phyloP scores from a whole-genome alignment of 331 rosid genomes.

The Erythrophleum ivorense region DNA sequence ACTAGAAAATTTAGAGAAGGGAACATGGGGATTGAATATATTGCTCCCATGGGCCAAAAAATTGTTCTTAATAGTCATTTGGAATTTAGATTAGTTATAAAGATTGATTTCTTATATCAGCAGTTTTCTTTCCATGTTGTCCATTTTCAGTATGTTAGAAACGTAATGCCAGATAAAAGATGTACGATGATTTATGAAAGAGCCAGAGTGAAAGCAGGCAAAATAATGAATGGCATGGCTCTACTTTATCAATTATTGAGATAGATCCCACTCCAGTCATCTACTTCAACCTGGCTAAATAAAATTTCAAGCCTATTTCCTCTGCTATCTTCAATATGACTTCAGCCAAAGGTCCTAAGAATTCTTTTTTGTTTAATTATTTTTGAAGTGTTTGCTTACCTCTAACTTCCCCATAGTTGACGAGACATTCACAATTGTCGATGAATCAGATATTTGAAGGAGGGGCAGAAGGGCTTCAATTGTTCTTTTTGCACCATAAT shows the following conservation, averaged over 20 bases:
- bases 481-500: not conserved
- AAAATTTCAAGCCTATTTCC: not conserved
- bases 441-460: not conserved
- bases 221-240: not conserved
- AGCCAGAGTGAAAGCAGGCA: not conserved
- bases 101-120: not conserved
- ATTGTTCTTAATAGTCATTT: not conserved
- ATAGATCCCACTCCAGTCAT: too few relatives aligned
- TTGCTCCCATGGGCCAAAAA: not conserved
- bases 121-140: not conserved
- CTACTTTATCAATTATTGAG: too few relatives aligned
- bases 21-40: not conserved
- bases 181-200: not conserved
- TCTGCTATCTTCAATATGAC: not conserved
- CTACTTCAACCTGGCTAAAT: too few relatives aligned
- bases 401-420: not conserved
- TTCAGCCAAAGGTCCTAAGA: not conserved
- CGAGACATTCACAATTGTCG: not conserved
- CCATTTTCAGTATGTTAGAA: not conserved
- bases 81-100: not conserved
- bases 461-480: not conserved
- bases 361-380: too few relatives aligned
- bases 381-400: not conserved
- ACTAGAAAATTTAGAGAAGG: not conserved
- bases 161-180: not conserved